Evolutionary conservation across 495 filamentous ascomycete species (phyloP).

Genomic region (Xylaria grammica): DNA sequence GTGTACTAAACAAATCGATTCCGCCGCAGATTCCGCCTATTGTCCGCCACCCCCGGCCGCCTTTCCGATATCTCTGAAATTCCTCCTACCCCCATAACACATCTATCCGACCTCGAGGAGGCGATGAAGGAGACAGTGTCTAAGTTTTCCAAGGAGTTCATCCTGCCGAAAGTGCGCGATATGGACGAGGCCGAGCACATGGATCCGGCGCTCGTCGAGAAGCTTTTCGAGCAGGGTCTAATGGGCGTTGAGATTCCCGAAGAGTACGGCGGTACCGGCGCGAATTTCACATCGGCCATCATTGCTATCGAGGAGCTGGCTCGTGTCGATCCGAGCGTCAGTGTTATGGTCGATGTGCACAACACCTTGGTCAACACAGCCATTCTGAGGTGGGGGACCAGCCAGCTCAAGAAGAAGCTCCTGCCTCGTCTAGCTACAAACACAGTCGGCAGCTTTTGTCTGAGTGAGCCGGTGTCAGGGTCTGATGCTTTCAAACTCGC

Average conservation of each 20-base stretch:
- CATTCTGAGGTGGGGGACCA: constrained; percentile 82
- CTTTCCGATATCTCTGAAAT: constrained; percentile 70
- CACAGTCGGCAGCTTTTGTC: constrained; percentile 93
- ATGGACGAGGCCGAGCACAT: constrained; percentile 98
- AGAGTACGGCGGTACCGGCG: constrained; percentile 93
- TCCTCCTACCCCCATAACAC: constrained; percentile 89
- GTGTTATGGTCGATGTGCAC: constrained; percentile 92
- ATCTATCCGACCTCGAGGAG: constrained; percentile 87
- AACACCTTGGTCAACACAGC: constrained; percentile 98
- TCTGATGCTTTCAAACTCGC: constrained; percentile 95
- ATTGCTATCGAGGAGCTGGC: constrained; percentile 97
- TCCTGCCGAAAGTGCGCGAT: constrained; percentile 90
- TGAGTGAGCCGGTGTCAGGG: constrained; percentile 91
- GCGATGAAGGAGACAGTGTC: constrained; percentile 88
- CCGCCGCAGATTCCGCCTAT: constrained; percentile 52
- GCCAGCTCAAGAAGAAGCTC: constrained; percentile 78
- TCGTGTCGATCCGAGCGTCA: constrained; percentile 91
- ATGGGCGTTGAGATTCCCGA: constrained; percentile 99
- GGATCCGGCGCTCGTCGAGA: constrained; percentile 86
- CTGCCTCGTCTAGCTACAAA: constrained; percentile 85
- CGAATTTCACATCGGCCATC: constrained; percentile 98
- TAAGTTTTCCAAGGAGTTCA: constrained; percentile 86
- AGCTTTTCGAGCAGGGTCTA: constrained; percentile 94
- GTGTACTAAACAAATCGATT: constrained; percentile 24
- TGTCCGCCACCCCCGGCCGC: constrained; percentile 71